These are phyloP conservation scores for Aspergillus bombycis DNA, from an alignment of 2,329 filamentous ascomycete species.

Conservation along the genomic window DNA sequence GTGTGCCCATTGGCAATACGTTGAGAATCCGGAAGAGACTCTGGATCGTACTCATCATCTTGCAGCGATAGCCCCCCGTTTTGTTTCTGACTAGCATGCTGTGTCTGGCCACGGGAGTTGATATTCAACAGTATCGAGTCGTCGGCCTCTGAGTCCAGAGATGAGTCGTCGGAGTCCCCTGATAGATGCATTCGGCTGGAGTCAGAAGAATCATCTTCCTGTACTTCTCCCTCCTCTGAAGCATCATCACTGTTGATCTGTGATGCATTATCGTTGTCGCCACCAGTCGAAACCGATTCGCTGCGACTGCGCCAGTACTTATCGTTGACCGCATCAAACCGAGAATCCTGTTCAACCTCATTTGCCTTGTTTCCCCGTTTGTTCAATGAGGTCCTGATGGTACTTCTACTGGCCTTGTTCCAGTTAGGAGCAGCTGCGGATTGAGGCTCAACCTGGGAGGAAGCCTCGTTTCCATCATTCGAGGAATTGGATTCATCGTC, in stretches of 20 bases:
- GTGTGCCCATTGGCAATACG: constrained; percentile 13
- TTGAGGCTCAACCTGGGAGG: constrained; percentile 21
- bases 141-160: constrained; percentile 40
- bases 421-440: constrained; percentile 42
- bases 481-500: constrained; percentile 19
- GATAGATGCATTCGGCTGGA: constrained; percentile 23
- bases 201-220: constrained; percentile 22
- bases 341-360: constrained; percentile 21
- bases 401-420: constrained; percentile 48
- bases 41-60: constrained; percentile 29
- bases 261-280: constrained; percentile 16
- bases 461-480: constrained; percentile 17
- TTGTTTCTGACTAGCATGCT: constrained; percentile 15
- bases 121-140: constrained; percentile 49
- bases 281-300: constrained; percentile 31
- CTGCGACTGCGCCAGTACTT: constrained; percentile 44
- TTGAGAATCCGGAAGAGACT: constrained; percentile 18
- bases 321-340: constrained; percentile 41
- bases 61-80: constrained; percentile 8
- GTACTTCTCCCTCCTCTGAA: constrained; percentile 34
- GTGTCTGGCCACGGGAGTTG: constrained; percentile 23
- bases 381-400: constrained; percentile 48
- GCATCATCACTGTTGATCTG: constrained; percentile 15
- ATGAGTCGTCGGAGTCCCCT: constrained; percentile 37
- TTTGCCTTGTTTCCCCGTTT: constrained; percentile 26